Conservation (phyloP, 2,329 filamentous ascomycete species). For the Onygenales sp. region DNA sequence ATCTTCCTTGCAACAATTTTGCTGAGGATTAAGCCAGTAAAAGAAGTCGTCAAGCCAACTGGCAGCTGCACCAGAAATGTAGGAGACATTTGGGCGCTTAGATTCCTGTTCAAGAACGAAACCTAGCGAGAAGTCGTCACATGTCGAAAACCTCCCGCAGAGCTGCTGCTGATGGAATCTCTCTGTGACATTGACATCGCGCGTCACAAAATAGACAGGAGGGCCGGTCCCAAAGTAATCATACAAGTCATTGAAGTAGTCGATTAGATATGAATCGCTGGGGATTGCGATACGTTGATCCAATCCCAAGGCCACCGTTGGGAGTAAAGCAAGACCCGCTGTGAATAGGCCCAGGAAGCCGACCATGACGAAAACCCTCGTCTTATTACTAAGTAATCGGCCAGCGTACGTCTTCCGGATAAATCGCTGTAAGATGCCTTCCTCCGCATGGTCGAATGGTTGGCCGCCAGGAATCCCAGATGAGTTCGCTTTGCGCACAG, state of each 20-base stretch:
- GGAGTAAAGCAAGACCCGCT: conserved; percentile 73
- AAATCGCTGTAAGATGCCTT: conserved; percentile 73
- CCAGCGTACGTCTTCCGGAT: conserved; percentile 88
- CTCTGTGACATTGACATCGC: conserved; percentile 67
- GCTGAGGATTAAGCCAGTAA: conserved; percentile 84
- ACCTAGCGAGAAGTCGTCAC: conserved; percentile 70
- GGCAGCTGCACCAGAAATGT: conserved; percentile 76
- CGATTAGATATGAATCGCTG: conserved; percentile 85
- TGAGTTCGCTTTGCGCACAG: conserved; percentile 65
- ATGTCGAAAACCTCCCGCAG: conserved; percentile 85
- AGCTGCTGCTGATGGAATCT: conserved; percentile 71
- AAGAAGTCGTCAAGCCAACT: conserved; percentile 98
- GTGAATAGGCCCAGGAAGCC: conserved; percentile 83
- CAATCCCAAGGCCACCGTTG: conserved; percentile 73
- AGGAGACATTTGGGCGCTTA: conserved; percentile 78
- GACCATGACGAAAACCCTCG: conserved; percentile 66
- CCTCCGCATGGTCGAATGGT: conserved; percentile 67
- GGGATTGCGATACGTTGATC: conserved; percentile 94
- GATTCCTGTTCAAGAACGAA: conserved; percentile 92
- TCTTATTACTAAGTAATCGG: conserved; percentile 65
- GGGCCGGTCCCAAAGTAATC: conserved; percentile 85
- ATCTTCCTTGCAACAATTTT: conserved; percentile 66
- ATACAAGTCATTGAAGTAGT: conserved; percentile 94
- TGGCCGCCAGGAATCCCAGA: conserved; percentile 54
- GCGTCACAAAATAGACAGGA: conserved; percentile 91